Conservation (phyloP, 768 basidiomycete species). For the Boletus pseudo-olivaceus region DNA sequence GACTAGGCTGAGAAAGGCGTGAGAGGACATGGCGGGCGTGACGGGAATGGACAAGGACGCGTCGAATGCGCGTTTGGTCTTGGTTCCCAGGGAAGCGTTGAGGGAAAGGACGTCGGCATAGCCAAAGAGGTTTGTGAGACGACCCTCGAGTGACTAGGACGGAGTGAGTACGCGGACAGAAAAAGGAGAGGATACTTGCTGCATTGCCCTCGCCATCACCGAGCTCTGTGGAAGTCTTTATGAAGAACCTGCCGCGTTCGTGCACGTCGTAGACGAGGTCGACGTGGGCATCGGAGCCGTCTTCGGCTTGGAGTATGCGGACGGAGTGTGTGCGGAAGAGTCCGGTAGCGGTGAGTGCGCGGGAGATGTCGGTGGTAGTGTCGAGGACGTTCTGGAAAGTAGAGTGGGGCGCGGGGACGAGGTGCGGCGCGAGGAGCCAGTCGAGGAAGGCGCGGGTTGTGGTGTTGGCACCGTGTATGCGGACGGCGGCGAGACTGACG, state of each 20-base stretch:
- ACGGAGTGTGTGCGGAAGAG: conserved; percentile 71
- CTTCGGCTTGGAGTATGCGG: conserved; percentile 53
- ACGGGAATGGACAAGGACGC: conserved; percentile 64
- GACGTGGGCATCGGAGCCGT: conserved; percentile 59
- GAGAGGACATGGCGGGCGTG: conserved; percentile 56
- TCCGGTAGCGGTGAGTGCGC: conserved; percentile 66
- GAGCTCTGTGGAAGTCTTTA: conserved; percentile 85
- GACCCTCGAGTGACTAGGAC: conserved; percentile 68
- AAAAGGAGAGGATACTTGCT: conserved; percentile 45
- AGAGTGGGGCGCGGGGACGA: conserved; percentile 26
- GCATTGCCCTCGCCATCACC: conserved; percentile 93
- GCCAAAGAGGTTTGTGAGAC: conserved; percentile 85
- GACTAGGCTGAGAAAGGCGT: conserved; percentile 68
- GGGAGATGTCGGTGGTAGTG: conserved; percentile 63
- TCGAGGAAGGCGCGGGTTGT: conserved; percentile 81
- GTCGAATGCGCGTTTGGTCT: conserved; percentile 80
- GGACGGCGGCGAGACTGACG: conserved; percentile 69
- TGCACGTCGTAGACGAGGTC: conserved; percentile 77
- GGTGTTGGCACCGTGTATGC: conserved; percentile 69
- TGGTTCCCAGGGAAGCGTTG: conserved; percentile 79
- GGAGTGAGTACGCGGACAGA: neutral
- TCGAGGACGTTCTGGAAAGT: conserved; percentile 66
- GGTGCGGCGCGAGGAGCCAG: conserved; percentile 69
- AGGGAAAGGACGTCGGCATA: conserved; percentile 87
- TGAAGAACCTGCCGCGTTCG: conserved; percentile 71